phyloP scores from a whole-genome alignment of 2,329 filamentous ascomycete genomes.

The Botryosphaeria agaves region DNA sequence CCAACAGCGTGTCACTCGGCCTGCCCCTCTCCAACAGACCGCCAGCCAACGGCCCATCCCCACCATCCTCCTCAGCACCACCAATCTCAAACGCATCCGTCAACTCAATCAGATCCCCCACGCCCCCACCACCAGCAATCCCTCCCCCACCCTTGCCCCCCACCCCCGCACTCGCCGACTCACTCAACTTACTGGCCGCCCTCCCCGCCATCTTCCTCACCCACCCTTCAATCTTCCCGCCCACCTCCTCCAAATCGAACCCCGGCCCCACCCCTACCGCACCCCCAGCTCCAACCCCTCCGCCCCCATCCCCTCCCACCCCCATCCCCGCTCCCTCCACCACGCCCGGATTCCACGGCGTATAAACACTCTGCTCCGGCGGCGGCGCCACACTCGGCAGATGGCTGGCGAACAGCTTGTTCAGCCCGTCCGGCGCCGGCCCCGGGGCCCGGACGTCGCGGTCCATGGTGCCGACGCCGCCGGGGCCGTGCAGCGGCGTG shows the following conservation, averaged over 20 bases:
- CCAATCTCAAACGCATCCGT: slow-evolving; percentile 37
- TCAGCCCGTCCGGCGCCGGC: slow-evolving; percentile 69
- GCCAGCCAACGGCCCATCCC: too few species aligned
- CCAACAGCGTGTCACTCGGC: too few species aligned
- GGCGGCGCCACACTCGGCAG: slow-evolving; percentile 54
- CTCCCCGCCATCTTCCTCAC: slow-evolving; percentile 63
- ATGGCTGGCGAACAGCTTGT: slow-evolving; percentile 69
- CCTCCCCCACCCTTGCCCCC: slow-evolving; percentile 19
- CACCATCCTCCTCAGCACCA: slow-evolving; percentile 11
- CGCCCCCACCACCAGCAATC: slow-evolving; percentile 26
- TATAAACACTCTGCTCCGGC: slow-evolving; percentile 35
- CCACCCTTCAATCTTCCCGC: slow-evolving; percentile 80
- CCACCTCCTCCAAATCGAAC: slow-evolving; percentile 57
- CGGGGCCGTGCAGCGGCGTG: slow-evolving; percentile 53
- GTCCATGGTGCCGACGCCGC: slow-evolving; percentile 71
- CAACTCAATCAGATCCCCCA: slow-evolving; percentile 55
- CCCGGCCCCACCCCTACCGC: too few species aligned
- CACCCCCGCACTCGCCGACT: slow-evolving; percentile 11
- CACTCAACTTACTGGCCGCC: slow-evolving; percentile 14
- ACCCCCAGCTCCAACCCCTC: slow-evolving; percentile 9
- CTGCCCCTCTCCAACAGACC: too few species aligned
- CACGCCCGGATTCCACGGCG: slow-evolving; percentile 46
- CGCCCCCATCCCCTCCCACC: slow-evolving; percentile 10
- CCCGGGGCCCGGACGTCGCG: slow-evolving; percentile 57
- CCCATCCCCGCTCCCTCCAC: slow-evolving; percentile 7